Base-by-base conservation (phyloP, 257 asterid species). In the Orobanche coerulescens region DNA sequence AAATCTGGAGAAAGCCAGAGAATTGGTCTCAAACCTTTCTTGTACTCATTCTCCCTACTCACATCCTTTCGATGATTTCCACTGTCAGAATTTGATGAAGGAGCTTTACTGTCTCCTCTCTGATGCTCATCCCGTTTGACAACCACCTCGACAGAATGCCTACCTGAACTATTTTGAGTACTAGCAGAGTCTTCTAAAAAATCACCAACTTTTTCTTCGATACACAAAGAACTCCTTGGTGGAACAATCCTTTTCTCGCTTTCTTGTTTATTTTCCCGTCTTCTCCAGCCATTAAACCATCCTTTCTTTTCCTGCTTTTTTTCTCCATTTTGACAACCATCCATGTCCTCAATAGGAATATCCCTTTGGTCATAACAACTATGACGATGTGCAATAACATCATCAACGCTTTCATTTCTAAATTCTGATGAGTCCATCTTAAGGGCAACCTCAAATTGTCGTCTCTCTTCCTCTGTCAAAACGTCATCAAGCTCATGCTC, bases 1-100 rank as follows among this genome's bases (percentile, higher is more conserved):
- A 92, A 92, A 74, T 92, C 86, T 1, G 96, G 94, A 34, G 96
- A 84, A 56, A 92, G 94, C 94, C 96, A 92, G 20, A 92, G 90
- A 72, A 84, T 55, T n/a, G 98, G 98, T 82, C 98, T 92, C 81
- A 92, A 75, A 51, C 95, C 96, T 79, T 86, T 92, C 75, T 92
- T 92, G 58, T 92, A 92, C 87, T 88, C 96, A 60, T 76, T 87
- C 78, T 90, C 97, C 12, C 78, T 71, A 68, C 49, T 54, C 61
- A 65, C 85, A 75, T 86, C 94, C 71, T 78, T 89, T 18, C 81
- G 79, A 3, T 86, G 82, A 59, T 67, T 79, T 54, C 75, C 86
- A 66, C 58, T 70, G 4, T 88, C 96, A 39, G 57, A 39, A 69
- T 62, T 72, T 43, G 82, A 72, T 11, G 93, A 68, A 77, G 94